Percentiles rank a stretch among this genome's conserved stretches.
Conservation (phyloP, 2,329 filamentous ascomycete genomes). For the Pseudogymnoascus sp. region DNA sequence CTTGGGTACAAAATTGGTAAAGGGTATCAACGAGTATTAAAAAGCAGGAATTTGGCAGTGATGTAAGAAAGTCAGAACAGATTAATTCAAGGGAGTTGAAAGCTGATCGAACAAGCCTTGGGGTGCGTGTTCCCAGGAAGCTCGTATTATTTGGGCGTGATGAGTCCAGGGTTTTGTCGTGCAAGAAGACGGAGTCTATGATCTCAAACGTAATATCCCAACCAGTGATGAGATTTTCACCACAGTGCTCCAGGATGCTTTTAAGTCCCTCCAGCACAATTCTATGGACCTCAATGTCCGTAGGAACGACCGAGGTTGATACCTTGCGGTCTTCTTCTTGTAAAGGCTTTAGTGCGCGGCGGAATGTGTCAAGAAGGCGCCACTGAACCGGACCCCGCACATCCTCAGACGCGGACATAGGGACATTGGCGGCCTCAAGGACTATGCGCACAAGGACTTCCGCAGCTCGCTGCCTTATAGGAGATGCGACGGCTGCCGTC, state of each 20-base stretch:
- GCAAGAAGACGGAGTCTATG: slow-evolving; percentile 69
- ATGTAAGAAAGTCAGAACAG: slow-evolving; percentile 83
- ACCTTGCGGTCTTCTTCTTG: slow-evolving; percentile 43
- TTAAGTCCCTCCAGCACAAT: slow-evolving; percentile 72
- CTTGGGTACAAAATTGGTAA: slow-evolving; percentile 79
- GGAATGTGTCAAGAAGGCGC: slow-evolving; percentile 60
- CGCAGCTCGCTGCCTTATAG: slow-evolving; percentile 51
- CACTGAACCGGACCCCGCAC: slow-evolving; percentile 55
- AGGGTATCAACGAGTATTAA: slow-evolving; percentile 76
- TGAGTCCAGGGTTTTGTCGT: slow-evolving; percentile 14
- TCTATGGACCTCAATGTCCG: slow-evolving; percentile 72
- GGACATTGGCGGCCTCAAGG: slow-evolving; percentile 48
- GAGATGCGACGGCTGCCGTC: slow-evolving; percentile 38
- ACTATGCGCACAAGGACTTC: slow-evolving; percentile 53
- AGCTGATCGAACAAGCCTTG: slow-evolving; percentile 71
- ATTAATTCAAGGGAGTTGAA: slow-evolving; percentile 88
- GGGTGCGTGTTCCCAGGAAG: slow-evolving; percentile 43
- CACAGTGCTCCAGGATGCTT: slow-evolving; percentile 76
- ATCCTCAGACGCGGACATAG: slow-evolving; percentile 42
- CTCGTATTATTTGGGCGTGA: slow-evolving; percentile 20
- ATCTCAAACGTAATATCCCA: slow-evolving; percentile 84
- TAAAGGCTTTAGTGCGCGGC: slow-evolving; percentile 50
- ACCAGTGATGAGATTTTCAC: slow-evolving; percentile 70
- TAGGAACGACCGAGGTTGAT: slow-evolving; percentile 50
- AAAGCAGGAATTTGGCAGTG: slow-evolving; percentile 61